Evolutionary conservation across 2,329 filamentous ascomycete genomes (phyloP).

Genomic region (Colletotrichum australisinense): DNA sequence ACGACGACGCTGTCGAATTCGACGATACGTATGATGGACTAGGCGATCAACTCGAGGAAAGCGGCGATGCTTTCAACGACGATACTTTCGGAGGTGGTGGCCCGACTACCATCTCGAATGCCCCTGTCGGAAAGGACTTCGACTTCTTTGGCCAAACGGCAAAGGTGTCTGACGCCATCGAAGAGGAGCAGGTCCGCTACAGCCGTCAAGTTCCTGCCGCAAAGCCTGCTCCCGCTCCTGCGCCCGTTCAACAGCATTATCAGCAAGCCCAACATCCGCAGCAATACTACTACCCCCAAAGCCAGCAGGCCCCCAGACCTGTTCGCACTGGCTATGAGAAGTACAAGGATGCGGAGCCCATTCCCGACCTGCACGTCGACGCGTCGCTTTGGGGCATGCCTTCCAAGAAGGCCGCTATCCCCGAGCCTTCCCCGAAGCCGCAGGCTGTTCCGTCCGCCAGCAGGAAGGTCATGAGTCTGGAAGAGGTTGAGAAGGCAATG

Average conservation of each 20-base stretch:
- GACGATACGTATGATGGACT: slow-evolving; percentile 98
- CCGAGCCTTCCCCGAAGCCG: slow-evolving; percentile 41
- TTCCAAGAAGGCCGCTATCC: slow-evolving; percentile 61
- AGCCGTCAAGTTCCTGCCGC: slow-evolving; percentile 76
- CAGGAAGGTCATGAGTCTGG: slow-evolving; percentile 92
- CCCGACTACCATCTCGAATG: slow-evolving; percentile 50
- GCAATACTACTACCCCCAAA: slow-evolving; percentile 45
- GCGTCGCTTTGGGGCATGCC: slow-evolving; percentile 91
- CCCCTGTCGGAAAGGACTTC: slow-evolving; percentile 87
- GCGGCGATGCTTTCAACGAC: slow-evolving; percentile 94
- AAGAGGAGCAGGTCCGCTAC: slow-evolving; percentile 90
- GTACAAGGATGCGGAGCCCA: slow-evolving; percentile 82
- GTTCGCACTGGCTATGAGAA: slow-evolving; percentile 89
- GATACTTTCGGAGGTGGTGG: slow-evolving; percentile 81
- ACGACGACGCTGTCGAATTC: slow-evolving; percentile 76
- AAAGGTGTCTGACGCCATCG: slow-evolving; percentile 84
- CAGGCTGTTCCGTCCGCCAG: slow-evolving; percentile 49
- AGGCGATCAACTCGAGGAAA: slow-evolving; percentile 89
- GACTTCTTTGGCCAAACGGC: slow-evolving; percentile 97
- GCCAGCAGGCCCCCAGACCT: slow-evolving; percentile 58
- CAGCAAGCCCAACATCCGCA: slow-evolving; percentile 18
- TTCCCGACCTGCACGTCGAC: slow-evolving; percentile 92
- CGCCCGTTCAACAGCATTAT: slow-evolving; percentile 39
- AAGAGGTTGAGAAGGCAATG: slow-evolving; percentile 97
- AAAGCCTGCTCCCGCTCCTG: slow-evolving; percentile 46